Evolutionary conservation across 495 filamentous ascomycete genomes (phyloP).

Genomic region (Pyronema omphalodes): DNA sequence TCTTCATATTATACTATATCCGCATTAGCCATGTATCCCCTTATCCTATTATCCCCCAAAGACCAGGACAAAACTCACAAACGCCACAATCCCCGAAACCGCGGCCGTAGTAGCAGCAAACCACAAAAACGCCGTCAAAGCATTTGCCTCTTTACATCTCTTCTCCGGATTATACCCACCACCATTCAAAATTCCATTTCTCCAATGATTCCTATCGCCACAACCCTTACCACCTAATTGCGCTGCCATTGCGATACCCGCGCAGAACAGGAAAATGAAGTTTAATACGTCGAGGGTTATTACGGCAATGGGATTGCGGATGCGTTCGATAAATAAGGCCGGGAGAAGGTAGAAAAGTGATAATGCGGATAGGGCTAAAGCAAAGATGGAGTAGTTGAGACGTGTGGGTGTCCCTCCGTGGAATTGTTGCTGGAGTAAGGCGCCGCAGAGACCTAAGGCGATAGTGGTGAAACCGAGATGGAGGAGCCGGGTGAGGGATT

Average conservation of each 20-base stretch:
- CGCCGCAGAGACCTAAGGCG: conserved; percentile 15
- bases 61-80: neutral
- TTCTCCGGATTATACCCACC: conserved; percentile 6
- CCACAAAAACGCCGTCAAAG: conserved; percentile 22
- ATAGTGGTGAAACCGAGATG: conserved; percentile 13
- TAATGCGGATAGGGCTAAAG: conserved; percentile 8
- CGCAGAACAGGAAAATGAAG: conserved; percentile 17
- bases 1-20: conserved; percentile 1
- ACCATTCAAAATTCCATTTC: conserved; percentile 19
- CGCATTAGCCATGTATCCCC: neutral
- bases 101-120: conserved; percentile 11
- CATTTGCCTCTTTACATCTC: conserved; percentile 20
- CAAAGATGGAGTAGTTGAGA: conserved; percentile 21
- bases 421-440: conserved; percentile 17
- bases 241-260: conserved; percentile 19
- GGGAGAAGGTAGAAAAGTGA: conserved; percentile 18
- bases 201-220: neutral
- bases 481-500: neutral
- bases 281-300: conserved; percentile 13
- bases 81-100: conserved; percentile 10
- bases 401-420: conserved; percentile 20
- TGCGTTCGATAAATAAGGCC: conserved; percentile 6
- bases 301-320: conserved; percentile 8
- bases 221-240: conserved; percentile 12
- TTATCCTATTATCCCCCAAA: conserved; percentile 2